These are phyloP conservation scores for Chaetomium tenue DNA, from an alignment of 495 filamentous ascomycete species.

Conservation along the genomic window DNA sequence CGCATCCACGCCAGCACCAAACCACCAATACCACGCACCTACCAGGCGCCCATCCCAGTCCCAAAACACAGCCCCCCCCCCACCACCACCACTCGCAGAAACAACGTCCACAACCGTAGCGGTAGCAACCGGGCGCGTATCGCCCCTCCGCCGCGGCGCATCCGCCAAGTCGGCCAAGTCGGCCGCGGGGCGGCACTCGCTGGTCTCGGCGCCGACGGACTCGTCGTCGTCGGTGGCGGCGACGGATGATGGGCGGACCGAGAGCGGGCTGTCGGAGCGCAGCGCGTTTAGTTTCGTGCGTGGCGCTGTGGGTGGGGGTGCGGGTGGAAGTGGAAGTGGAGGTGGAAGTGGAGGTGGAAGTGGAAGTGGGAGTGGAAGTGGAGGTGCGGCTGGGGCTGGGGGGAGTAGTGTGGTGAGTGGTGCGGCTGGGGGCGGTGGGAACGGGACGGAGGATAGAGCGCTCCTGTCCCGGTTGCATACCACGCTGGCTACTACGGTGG, in stretches of 20 bases:
- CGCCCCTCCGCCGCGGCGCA: conserved; percentile 23
- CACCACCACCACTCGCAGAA: neutral
- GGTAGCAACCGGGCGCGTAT: conserved; percentile 10
- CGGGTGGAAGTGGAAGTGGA: neutral
- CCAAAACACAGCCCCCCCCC: neutral
- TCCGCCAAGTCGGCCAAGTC: conserved; percentile 24
- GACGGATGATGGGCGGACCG: conserved; percentile 33
- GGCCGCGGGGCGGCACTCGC: neutral
- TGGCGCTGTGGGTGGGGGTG: neutral
- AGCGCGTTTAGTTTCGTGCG: conserved; percentile 38
- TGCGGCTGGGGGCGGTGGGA: neutral
- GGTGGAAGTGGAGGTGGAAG: neutral
- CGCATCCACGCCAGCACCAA: conserved; percentile 40
- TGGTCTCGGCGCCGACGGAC: neutral
- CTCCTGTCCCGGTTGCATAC: conserved; percentile 13
- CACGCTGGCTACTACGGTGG: neutral
- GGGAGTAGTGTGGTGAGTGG: neutral
- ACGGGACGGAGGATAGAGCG: neutral
- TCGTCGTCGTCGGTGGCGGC: conserved; percentile 1
- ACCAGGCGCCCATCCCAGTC: neutral
- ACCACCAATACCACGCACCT: conserved; percentile 23
- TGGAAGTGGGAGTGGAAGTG: neutral
- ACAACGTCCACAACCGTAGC: neutral
- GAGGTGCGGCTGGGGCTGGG: neutral
- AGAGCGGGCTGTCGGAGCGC: conserved; percentile 45